phyloP scores from a whole-genome alignment of 495 filamentous ascomycete genomes.

The Sphaerosporella brunnea region DNA sequence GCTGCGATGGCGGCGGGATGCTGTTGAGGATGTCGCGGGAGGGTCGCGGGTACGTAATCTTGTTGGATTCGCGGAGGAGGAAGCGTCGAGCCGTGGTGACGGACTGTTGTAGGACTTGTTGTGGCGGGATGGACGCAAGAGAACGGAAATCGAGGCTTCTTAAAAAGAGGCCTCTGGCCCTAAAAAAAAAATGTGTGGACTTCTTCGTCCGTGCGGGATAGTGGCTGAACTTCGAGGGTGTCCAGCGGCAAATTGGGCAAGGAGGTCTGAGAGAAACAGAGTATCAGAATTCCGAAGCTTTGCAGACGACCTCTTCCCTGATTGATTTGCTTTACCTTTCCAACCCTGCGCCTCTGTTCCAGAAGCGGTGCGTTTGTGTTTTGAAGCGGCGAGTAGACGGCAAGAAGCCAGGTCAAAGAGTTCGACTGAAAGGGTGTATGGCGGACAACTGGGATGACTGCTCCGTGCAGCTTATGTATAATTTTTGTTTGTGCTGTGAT shows the following conservation, averaged over 20 bases:
- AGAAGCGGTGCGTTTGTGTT: not conserved
- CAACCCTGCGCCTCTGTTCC: conserved; percentile 4
- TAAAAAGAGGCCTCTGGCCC: conserved; percentile 4
- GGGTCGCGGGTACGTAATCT: conserved; percentile 23
- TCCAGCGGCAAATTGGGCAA: not conserved
- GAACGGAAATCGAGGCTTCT: conserved; percentile 3
- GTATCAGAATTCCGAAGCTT: conserved; percentile 1
- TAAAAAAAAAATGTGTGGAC: not conserved
- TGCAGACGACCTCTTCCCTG: not conserved
- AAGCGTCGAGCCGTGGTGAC: conserved; percentile 25
- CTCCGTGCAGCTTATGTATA: conserved; percentile 3
- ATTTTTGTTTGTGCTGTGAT: not conserved
- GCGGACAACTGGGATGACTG: conserved; percentile 2
- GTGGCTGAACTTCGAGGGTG: not conserved
- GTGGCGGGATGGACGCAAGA: not conserved
- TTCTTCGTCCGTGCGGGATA: not conserved
- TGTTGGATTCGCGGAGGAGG: conserved; percentile 21
- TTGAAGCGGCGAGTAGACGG: not conserved
- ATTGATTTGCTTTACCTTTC: not conserved
- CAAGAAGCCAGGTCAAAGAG: not conserved
- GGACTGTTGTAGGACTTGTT: not conserved
- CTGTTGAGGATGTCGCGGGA: conserved; percentile 25
- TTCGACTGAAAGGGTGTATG: not conserved
- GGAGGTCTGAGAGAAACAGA: not conserved
- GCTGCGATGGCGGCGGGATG: conserved; percentile 24